Conservation (phyloP, 2,329 filamentous ascomycete species). For the Alternaria sp. region DNA sequence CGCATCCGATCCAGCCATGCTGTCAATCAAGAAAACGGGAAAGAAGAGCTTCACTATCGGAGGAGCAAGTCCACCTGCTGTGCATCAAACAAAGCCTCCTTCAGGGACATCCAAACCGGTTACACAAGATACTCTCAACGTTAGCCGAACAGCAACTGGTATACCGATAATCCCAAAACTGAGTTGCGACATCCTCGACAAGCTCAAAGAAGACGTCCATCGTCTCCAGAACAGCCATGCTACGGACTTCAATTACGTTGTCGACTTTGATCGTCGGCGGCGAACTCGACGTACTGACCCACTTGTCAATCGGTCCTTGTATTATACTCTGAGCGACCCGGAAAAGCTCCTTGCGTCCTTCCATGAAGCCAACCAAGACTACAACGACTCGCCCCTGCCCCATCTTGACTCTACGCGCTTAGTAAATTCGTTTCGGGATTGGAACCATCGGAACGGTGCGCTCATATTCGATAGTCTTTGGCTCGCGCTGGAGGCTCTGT, state of each 20-base stretch:
- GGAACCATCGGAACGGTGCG: constrained; percentile 45
- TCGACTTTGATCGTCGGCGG: constrained; percentile 32
- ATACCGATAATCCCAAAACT: constrained; percentile 37
- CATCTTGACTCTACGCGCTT: constrained; percentile 47
- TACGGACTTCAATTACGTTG: constrained; percentile 25
- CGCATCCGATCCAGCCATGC: constrained; percentile 13
- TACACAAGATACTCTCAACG: neutral
- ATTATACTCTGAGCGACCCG: constrained; percentile 44
- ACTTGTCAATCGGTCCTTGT: constrained; percentile 47
- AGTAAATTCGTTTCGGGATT: constrained; percentile 44
- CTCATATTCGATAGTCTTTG: constrained; percentile 52
- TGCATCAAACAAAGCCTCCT: neutral
- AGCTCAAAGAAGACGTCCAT: constrained; percentile 39
- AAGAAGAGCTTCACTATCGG: constrained; percentile 34
- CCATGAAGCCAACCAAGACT: constrained; percentile 36
- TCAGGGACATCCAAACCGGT: neutral
- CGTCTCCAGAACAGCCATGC: constrained; percentile 22
- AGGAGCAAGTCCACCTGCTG: constrained; percentile 5
- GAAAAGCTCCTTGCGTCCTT: constrained; percentile 49
- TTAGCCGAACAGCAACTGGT: neutral
- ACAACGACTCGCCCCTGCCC: constrained; percentile 43
- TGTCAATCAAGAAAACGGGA: constrained; percentile 29
- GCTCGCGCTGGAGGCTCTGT: constrained; percentile 43
- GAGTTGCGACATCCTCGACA: constrained; percentile 41
- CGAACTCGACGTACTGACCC: constrained; percentile 27